Evolutionary conservation across 306 rosid species (phyloP).

Genomic region (Acmispon strigosus): DNA sequence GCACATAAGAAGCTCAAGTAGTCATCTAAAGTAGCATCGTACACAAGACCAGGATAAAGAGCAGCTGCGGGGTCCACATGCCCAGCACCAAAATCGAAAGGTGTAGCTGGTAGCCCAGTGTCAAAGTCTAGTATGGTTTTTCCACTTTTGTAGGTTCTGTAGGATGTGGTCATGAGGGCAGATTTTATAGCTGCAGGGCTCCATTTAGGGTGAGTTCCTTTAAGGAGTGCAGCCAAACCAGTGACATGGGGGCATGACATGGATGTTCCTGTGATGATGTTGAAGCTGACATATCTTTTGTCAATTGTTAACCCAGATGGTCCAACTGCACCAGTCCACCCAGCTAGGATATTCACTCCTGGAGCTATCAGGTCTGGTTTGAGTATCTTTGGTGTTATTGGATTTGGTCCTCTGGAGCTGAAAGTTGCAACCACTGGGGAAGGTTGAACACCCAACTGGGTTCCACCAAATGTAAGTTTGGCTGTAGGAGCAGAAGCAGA

Average conservation of each 20-base stretch:
- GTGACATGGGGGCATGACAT: constrained; percentile 97
- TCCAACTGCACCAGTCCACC: constrained; percentile 68
- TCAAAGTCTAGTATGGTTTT: constrained; percentile 48
- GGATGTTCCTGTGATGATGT: constrained; percentile 83
- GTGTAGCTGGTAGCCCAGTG: constrained; percentile 60
- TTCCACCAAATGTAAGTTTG: constrained; percentile 39
- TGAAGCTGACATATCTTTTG: constrained; percentile 57
- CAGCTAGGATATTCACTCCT: constrained; percentile 93
- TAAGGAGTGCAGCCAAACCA: constrained; percentile 74
- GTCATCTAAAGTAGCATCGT: constrained; percentile 51
- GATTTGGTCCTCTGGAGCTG: constrained; percentile 93
- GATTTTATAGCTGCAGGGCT: constrained; percentile 86
- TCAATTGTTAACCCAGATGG: constrained; percentile 53
- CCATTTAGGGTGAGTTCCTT: constrained; percentile 78
- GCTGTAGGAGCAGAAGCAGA: constrained; percentile 45
- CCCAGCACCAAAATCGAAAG: constrained; percentile 85
- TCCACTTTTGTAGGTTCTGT: constrained; percentile 53
- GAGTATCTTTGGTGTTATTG: constrained; percentile 57
- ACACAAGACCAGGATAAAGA: constrained; percentile 88
- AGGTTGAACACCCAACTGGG: constrained; percentile 63
- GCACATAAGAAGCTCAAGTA: constrained; percentile 80
- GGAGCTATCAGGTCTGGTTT: constrained; percentile 95
- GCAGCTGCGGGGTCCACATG: constrained; percentile 81
- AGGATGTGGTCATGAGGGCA: constrained; percentile 93
- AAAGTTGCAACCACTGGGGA: constrained; percentile 85